Evolutionary conservation across 495 filamentous ascomycete genomes (phyloP).

Genomic region (Evernia prunastri): DNA sequence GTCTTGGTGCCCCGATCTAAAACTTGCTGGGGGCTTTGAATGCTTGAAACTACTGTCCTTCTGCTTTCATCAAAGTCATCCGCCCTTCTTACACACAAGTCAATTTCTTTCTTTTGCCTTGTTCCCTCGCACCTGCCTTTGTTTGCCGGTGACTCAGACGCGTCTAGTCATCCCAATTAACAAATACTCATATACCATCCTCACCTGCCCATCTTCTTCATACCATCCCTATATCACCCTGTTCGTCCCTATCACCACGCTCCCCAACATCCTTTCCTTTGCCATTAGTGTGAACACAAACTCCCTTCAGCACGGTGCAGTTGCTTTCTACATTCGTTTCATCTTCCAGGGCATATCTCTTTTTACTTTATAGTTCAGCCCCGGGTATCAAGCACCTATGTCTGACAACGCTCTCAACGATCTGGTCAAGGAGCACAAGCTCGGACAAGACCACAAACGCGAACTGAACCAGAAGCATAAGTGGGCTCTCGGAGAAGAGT

Average conservation of each 20-base stretch:
- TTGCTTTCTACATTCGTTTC: background rate
- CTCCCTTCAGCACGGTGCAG: background rate
- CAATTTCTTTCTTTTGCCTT: constrained; percentile 5
- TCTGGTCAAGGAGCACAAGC: constrained; percentile 34
- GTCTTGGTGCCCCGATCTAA: background rate
- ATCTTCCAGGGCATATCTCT: background rate
- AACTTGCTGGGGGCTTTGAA: constrained; percentile 16
- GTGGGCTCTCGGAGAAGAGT: constrained; percentile 43
- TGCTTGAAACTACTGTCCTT: background rate
- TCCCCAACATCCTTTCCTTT: background rate
- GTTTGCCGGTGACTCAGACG: constrained; percentile 22
- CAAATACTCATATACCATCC: constrained; percentile 10
- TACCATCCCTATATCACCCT: constrained; percentile 7
- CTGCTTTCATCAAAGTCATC: constrained; percentile 13
- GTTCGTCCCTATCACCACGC: background rate
- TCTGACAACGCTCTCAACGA: constrained; percentile 16
- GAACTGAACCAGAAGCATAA: constrained; percentile 48
- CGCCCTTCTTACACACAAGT: constrained; percentile 11
- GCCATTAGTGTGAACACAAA: background rate
- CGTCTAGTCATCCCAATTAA: constrained; percentile 12
- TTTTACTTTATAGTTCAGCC: background rate
- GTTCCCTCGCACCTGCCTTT: constrained; percentile 13
- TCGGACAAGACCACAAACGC: constrained; percentile 47
- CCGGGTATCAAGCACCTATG: constrained; percentile 18
- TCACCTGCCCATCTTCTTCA: constrained; percentile 3